Percentiles rank a stretch among this genome's conserved stretches.
These are phyloP conservation scores for Citrus maxima DNA, from an alignment of 345 rosid species.

Conservation along the genomic window DNA sequence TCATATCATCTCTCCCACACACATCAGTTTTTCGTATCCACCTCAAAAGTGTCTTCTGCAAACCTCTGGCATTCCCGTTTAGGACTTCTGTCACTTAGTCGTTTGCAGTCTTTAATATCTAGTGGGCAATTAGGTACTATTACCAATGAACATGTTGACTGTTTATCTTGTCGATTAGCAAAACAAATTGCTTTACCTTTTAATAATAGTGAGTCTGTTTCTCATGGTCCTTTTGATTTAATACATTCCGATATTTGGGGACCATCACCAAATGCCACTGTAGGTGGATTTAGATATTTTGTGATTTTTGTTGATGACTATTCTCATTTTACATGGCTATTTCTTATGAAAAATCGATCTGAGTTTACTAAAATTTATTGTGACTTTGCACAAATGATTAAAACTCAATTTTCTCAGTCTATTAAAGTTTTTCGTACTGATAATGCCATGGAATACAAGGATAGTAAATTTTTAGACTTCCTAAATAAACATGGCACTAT, in stretches of 20 bases:
- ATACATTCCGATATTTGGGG: not conserved
- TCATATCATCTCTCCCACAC: not conserved
- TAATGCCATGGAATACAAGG: not conserved
- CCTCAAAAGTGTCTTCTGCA: not conserved
- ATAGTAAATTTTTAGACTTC: not conserved
- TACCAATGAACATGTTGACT: not conserved
- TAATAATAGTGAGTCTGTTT: not conserved
- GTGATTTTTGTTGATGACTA: not conserved
- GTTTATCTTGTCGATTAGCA: not conserved
- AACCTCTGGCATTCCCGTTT: not conserved
- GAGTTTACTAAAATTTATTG: not conserved
- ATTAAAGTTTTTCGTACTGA: not conserved
- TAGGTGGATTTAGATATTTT: not conserved
- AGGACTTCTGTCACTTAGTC: not conserved
- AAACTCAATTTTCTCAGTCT: no score
- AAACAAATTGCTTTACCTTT: not conserved
- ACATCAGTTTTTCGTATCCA: not conserved
- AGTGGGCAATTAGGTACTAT: not conserved
- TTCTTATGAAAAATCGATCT: not conserved
- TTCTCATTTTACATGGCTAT: not conserved
- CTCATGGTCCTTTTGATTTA: not conserved
- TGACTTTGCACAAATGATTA: no score
- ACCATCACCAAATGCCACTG: no score
- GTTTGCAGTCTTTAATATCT: not conserved
- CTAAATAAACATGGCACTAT: not conserved